phyloP scores from a whole-genome alignment of 23 red algal species.

The Agarophyton chilense region DNA sequence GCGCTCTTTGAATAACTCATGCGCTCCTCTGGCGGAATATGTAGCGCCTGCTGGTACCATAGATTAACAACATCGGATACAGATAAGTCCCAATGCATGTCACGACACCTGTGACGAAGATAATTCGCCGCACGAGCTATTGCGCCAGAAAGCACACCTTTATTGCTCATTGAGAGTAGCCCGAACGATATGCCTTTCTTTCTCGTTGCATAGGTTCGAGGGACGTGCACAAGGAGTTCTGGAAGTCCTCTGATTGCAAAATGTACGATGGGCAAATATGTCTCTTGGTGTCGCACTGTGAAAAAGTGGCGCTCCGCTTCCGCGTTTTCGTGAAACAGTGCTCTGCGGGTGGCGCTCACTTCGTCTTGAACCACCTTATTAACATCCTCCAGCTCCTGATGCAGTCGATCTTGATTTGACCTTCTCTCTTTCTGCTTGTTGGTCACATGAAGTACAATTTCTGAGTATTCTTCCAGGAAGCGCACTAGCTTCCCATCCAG shows the following conservation, averaged over 20 bases:
- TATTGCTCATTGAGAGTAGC: not conserved
- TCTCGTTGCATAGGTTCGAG: constrained; percentile 24
- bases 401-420: not conserved
- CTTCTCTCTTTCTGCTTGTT: constrained; percentile 6
- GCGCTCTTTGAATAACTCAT: not conserved
- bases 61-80: constrained; percentile 31
- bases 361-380: constrained; percentile 26
- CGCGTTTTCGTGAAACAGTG: not conserved
- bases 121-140: constrained; percentile 32
- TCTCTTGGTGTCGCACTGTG: constrained; percentile 4
- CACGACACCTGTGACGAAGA: constrained; percentile 5
- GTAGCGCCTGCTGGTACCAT: constrained; percentile 26
- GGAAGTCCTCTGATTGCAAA: constrained; percentile 34
- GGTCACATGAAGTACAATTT: constrained; percentile 21
- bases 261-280: constrained; percentile 42
- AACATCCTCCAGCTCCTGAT: constrained; percentile 19
- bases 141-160: not conserved
- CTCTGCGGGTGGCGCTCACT: not conserved
- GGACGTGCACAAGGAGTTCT: constrained; percentile 48
- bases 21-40: constrained; percentile 30
- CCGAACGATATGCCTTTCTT: constrained; percentile 39
- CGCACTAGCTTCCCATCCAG: not conserved
- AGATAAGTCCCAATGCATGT: constrained; percentile 17
- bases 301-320: constrained; percentile 19
- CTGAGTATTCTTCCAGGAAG: not conserved